Evolutionary conservation across 495 filamentous ascomycete genomes (phyloP).

Genomic region (Cercophora newfieldiana): DNA sequence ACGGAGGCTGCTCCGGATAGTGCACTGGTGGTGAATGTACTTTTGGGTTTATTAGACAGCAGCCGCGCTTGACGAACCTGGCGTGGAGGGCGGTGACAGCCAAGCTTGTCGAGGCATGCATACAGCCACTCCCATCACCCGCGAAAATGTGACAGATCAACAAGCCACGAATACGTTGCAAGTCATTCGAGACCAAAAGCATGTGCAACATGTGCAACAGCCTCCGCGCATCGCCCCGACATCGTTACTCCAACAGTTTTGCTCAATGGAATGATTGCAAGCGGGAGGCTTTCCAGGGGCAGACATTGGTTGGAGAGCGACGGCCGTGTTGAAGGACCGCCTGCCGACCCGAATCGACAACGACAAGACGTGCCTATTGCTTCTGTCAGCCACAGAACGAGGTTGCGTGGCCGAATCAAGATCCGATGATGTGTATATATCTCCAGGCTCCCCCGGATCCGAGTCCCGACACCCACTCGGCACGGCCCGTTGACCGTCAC

Average conservation of each 20-base stretch:
- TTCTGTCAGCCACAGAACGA: too few species aligned
- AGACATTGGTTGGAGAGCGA: too few species aligned
- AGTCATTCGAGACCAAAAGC: neutral
- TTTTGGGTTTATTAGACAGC: neutral
- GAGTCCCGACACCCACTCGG: neutral
- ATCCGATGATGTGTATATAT: neutral
- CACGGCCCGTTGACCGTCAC: neutral
- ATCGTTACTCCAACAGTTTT: neutral
- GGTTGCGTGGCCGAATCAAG: neutral
- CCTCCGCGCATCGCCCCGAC: neutral
- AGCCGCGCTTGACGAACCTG: neutral
- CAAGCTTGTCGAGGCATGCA: neutral
- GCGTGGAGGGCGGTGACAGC: neutral
- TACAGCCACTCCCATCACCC: neutral
- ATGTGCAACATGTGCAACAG: too few species aligned
- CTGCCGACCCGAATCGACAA: too few species aligned
- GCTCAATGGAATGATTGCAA: neutral
- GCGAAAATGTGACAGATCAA: neutral
- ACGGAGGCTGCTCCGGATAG: neutral
- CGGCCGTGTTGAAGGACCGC: too few species aligned
- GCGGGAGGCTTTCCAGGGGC: too few species aligned
- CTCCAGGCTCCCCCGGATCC: neutral
- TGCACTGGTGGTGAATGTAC: neutral
- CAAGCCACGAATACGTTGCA: neutral
- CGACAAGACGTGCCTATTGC: neutral